phyloP scores from a whole-genome alignment of 2,329 filamentous ascomycete species.

The Huntiella bhutanensis region DNA sequence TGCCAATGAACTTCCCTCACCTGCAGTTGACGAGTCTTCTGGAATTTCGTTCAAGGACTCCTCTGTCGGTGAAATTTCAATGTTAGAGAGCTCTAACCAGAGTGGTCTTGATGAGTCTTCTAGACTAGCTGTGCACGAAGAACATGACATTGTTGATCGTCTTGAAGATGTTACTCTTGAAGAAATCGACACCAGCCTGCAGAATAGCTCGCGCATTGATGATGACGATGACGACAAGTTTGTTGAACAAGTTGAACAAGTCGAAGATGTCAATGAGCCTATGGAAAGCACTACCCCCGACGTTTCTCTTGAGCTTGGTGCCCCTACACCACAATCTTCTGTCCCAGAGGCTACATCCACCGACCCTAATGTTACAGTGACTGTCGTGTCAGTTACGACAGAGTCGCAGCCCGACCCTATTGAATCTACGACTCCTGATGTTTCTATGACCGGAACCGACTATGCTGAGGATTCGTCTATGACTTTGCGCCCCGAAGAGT shows the following conservation, averaged over 20 bases:
- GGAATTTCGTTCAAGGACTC: slow-evolving; percentile 6
- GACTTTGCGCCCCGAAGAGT: neutral
- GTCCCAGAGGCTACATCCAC: neutral
- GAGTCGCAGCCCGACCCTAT: neutral
- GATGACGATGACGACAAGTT: neutral
- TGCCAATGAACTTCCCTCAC: slow-evolving; percentile 13
- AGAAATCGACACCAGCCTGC: neutral
- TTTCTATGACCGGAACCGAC: slow-evolving; percentile 1
- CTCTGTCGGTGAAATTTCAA: slow-evolving; percentile 4
- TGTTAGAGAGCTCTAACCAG: neutral
- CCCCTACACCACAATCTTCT: neutral
- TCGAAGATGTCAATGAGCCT: neutral
- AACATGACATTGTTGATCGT: slow-evolving; percentile 5
- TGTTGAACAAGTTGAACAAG: neutral
- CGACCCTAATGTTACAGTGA: neutral
- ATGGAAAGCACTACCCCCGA: neutral
- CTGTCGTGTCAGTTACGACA: neutral
- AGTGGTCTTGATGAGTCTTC: neutral
- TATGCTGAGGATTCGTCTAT: slow-evolving; percentile 5
- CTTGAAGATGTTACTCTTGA: slow-evolving; percentile 7
- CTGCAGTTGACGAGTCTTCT: slow-evolving; percentile 2
- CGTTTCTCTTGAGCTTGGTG: neutral
- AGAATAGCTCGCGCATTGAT: neutral
- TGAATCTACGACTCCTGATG: neutral
- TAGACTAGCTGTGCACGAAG: neutral